Conservation (phyloP, 805 yeast species). For the Candida lessepsii region DNA sequence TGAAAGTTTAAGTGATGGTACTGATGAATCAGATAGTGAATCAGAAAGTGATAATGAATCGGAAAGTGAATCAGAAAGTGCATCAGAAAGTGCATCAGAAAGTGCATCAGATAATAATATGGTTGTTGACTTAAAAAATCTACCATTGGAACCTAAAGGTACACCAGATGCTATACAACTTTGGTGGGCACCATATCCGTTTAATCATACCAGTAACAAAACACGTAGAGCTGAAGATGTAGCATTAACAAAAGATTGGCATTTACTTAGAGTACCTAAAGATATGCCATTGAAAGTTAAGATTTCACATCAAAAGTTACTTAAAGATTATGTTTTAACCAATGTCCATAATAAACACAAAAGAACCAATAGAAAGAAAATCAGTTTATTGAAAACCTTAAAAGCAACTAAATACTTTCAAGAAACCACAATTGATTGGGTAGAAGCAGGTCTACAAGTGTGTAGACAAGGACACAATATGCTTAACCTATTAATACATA, state of each 20-base stretch:
- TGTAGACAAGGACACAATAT: conserved; percentile 92
- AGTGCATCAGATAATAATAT: conserved; percentile 1
- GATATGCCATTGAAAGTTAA: conserved; percentile 73
- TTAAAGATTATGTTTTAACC: conserved; percentile 72
- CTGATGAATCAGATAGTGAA: conserved; percentile 8
- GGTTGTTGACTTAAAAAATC: neutral
- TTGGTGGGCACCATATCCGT: conserved; percentile 86
- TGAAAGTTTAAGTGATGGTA: conserved; percentile 3
- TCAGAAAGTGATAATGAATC: neutral
- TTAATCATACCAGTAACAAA: conserved; percentile 67
- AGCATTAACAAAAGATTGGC: conserved; percentile 80
- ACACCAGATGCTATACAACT: conserved; percentile 56
- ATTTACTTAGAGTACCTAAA: conserved; percentile 61
- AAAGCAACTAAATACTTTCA: conserved; percentile 85
- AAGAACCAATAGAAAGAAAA: conserved; percentile 47
- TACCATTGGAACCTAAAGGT: conserved; percentile 40
- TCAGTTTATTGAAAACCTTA: conserved; percentile 61
- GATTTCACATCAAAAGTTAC: conserved; percentile 84
- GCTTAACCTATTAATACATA: conserved; percentile 85
- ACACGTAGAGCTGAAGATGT: conserved; percentile 88
- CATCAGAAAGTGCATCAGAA: conserved; percentile 3
- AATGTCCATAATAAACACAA: conserved; percentile 54
- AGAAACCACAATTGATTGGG: conserved; percentile 94
- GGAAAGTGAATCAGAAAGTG: conserved; percentile 9
- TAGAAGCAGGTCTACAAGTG: conserved; percentile 94